phyloP scores from a whole-genome alignment of 139 green algal genomes.

The Diplosphaera chodatii region DNA sequence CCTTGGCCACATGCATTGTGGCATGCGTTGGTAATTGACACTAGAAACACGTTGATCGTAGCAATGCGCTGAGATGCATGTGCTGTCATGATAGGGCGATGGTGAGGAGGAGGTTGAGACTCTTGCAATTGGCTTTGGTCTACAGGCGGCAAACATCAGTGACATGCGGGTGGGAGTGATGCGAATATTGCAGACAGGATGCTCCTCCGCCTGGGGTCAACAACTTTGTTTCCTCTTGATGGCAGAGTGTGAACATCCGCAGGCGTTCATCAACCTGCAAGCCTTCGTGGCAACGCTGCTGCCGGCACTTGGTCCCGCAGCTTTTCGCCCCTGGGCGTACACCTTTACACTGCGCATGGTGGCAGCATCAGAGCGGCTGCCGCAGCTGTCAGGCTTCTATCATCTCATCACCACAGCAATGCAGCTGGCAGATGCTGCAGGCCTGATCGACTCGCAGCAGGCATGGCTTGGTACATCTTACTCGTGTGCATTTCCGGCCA shows the following conservation, averaged over 20 bases:
- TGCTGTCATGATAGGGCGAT: not conserved
- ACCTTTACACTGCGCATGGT: slow-evolving; percentile 5
- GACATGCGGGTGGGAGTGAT: slow-evolving; percentile 17
- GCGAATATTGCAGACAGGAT: too few relatives aligned
- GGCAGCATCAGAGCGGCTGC: slow-evolving; percentile 2
- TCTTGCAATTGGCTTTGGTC: not conserved
- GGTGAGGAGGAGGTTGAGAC: too few relatives aligned
- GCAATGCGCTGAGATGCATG: not conserved
- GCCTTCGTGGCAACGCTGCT: slow-evolving; percentile 5
- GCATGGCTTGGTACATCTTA: too few relatives aligned
- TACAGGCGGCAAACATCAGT: slow-evolving; percentile 4
- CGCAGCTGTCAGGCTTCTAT: slow-evolving; percentile 18
- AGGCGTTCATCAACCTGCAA: slow-evolving; percentile 12
- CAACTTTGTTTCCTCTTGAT: too few relatives aligned
- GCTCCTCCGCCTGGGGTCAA: too few relatives aligned
- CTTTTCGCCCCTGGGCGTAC: slow-evolving; percentile 14
- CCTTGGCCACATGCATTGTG: too few relatives aligned
- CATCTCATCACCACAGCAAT: slow-evolving; percentile 6
- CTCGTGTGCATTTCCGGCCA: too few relatives aligned
- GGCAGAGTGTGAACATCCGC: too few relatives aligned
- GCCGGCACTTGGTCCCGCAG: not conserved
- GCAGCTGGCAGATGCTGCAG: not conserved
- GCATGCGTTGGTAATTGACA: too few relatives aligned
- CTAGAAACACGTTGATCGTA: too few relatives aligned
- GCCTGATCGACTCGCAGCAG: not conserved